Evolutionary conservation across 768 basidiomycete species (phyloP).

Genomic region (Boletus edulis): DNA sequence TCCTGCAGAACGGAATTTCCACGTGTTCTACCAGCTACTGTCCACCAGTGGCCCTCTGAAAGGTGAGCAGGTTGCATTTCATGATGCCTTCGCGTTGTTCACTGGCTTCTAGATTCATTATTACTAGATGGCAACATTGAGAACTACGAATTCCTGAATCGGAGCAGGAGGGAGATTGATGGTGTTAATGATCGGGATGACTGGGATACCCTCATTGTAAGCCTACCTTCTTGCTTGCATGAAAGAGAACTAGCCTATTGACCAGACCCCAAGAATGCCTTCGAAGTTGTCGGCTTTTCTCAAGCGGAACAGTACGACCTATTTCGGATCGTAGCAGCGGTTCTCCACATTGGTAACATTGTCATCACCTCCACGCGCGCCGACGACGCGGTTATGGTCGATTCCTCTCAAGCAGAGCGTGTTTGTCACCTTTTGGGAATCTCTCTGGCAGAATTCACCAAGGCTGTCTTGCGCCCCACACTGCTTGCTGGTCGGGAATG

Average conservation of each 20-base stretch:
- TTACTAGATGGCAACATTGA: conserved; percentile 72
- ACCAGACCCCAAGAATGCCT: conserved; percentile 53
- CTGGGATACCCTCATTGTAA: conserved; percentile 76
- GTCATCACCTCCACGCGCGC: conserved; percentile 72
- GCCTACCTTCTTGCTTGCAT: not conserved
- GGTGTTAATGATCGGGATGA: conserved; percentile 92
- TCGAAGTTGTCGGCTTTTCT: conserved; percentile 89
- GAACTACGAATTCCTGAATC: conserved; percentile 89
- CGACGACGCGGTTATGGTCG: conserved; percentile 75
- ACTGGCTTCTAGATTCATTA: conserved; percentile 52
- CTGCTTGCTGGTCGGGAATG: conserved; percentile 95
- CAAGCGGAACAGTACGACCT: conserved; percentile 83
- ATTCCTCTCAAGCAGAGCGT: conserved; percentile 81
- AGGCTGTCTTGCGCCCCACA: conserved; percentile 83
- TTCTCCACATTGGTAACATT: conserved; percentile 96
- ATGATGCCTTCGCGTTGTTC: conserved; percentile 3
- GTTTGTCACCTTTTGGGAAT: conserved; percentile 92
- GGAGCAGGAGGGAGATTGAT: conserved; percentile 88
- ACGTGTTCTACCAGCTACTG: conserved; percentile 95
- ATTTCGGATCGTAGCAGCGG: conserved; percentile 90
- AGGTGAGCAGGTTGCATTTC: conserved; percentile 42
- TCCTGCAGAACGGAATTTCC: conserved; percentile 89
- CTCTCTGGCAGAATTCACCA: conserved; percentile 81
- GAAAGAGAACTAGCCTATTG: not conserved
- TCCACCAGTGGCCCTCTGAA: conserved; percentile 70